Conservation (phyloP, 495 filamentous ascomycete genomes). For the Tuber brumale region DNA sequence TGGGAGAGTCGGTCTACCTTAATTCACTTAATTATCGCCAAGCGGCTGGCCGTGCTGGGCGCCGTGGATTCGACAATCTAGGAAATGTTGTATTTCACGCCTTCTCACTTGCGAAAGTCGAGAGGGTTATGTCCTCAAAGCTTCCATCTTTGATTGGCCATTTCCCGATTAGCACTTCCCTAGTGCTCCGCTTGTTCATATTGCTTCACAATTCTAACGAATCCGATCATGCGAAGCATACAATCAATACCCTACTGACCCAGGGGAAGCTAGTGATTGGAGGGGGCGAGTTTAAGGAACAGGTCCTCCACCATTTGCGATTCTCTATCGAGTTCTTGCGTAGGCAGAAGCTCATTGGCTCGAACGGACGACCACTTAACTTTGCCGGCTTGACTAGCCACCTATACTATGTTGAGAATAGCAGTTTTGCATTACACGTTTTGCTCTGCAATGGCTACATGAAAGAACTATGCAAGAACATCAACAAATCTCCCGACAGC, state of each 20-base stretch:
- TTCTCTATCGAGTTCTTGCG: slow-evolving; percentile 76
- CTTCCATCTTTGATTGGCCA: slow-evolving; percentile 69
- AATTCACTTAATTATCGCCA: slow-evolving; percentile 71
- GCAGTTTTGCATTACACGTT: slow-evolving; percentile 66
- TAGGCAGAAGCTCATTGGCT: slow-evolving; percentile 57
- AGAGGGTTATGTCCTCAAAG: slow-evolving; percentile 60
- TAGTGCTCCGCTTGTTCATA: slow-evolving; percentile 62
- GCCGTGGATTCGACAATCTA: slow-evolving; percentile 71
- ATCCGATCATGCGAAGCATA: slow-evolving; percentile 54
- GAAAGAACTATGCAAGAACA: slow-evolving; percentile 53
- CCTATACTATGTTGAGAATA: slow-evolving; percentile 66
- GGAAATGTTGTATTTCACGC: slow-evolving; percentile 74
- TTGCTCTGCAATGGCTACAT: slow-evolving; percentile 65
- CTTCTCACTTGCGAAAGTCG: slow-evolving; percentile 51
- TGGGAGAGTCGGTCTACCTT: slow-evolving; percentile 61
- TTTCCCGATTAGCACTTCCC: slow-evolving; percentile 67
- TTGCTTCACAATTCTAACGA: slow-evolving; percentile 59
- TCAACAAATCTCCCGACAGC: slow-evolving; percentile 41
- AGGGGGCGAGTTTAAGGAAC: slow-evolving; percentile 54
- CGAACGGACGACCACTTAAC: slow-evolving; percentile 59
- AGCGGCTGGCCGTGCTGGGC: slow-evolving; percentile 67
- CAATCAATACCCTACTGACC: slow-evolving; percentile 59
- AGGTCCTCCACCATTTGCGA: slow-evolving; percentile 64
- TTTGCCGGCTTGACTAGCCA: slow-evolving; percentile 62
- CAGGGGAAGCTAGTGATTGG: slow-evolving; percentile 64